Evolutionary conservation across 306 rosid genomes (phyloP).

Genomic region (Pyrus betulifolia): DNA sequence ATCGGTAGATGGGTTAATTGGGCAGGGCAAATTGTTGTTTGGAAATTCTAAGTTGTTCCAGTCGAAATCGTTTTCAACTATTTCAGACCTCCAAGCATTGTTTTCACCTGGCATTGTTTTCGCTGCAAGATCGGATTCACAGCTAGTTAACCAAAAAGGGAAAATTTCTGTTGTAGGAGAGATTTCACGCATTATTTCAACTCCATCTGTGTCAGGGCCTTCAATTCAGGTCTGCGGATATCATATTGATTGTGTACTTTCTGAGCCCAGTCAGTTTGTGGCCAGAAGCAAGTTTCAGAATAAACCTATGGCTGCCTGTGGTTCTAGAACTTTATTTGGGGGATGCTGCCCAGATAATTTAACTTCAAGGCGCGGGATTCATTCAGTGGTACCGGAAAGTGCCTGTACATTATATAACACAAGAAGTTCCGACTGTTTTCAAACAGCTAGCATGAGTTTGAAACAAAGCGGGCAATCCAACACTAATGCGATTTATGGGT

Average conservation of each 20-base stretch:
- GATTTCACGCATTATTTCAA: constrained; percentile 56
- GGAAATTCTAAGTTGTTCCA: constrained; percentile 44
- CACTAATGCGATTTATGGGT: constrained; percentile 48
- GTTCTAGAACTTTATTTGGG: constrained; percentile 40
- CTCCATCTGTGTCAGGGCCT: constrained; percentile 68
- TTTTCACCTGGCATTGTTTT: constrained; percentile 34
- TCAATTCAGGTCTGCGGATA: constrained; percentile 60
- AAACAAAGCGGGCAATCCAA: constrained; percentile 47
- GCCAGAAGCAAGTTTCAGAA: constrained; percentile 22
- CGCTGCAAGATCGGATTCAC: constrained; percentile 41
- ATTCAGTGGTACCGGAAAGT: constrained; percentile 15
- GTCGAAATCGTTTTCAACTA: constrained; percentile 29
- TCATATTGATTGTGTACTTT: constrained; percentile 44
- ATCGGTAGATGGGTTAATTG: constrained; percentile 46
- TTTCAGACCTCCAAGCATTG: constrained; percentile 26
- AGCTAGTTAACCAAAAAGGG: constrained; percentile 33
- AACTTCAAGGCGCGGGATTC: constrained; percentile 21
- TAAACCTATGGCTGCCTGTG: constrained; percentile 54
- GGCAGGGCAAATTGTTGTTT: constrained; percentile 56
- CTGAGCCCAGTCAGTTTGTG: constrained; percentile 33
- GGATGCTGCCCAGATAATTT: constrained; percentile 29
- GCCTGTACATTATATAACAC: constrained; percentile 16
- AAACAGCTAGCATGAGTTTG: constrained; percentile 62
- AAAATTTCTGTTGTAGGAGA: constrained; percentile 62
- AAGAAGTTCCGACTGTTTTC: constrained; percentile 29